These are phyloP conservation scores for Annona cherimola DNA, from an alignment of 164 flowering plant species.

Conservation along the genomic window DNA sequence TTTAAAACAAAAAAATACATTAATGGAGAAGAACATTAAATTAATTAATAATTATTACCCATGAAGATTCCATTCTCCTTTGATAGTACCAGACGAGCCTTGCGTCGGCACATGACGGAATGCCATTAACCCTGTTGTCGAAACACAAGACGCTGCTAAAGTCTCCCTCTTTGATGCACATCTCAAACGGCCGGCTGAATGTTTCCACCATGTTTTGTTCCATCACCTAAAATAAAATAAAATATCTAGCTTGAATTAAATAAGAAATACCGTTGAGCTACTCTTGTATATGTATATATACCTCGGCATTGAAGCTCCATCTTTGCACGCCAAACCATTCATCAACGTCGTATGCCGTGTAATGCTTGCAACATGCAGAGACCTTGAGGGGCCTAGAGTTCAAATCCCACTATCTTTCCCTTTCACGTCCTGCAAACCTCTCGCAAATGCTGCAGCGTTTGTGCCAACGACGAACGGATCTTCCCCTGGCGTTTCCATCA, in stretches of 20 bases:
- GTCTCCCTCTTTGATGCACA: conserved; percentile 21
- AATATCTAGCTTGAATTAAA: background rate
- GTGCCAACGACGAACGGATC: conserved; percentile 52
- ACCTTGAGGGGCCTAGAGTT: conserved; percentile 46
- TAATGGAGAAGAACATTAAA: background rate
- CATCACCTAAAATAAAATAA: conserved; percentile 4
- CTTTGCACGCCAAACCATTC: conserved; percentile 66
- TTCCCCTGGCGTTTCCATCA: conserved; percentile 81
- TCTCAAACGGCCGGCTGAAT: conserved; percentile 18
- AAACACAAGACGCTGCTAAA: conserved; percentile 23
- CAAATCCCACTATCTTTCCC: conserved; percentile 7
- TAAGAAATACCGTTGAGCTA: no score
- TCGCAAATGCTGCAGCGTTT: conserved; percentile 56
- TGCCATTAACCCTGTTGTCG: conserved; percentile 19
- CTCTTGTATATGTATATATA: conserved; percentile 11
- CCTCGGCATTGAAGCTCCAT: conserved; percentile 67
- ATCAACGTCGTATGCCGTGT: conserved; percentile 79
- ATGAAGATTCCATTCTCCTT: conserved; percentile 21
- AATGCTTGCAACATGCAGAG: conserved; percentile 81
- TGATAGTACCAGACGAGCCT: conserved; percentile 11
- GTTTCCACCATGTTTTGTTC: conserved; percentile 21
- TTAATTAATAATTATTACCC: conserved; percentile 8
- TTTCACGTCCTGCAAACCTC: conserved; percentile 52
- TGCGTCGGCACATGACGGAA: conserved; percentile 17
- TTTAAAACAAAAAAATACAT: no score